Evolutionary conservation across 1,284 basidiomycete genomes (phyloP).

Genomic region (Austropuccinia psidii): DNA sequence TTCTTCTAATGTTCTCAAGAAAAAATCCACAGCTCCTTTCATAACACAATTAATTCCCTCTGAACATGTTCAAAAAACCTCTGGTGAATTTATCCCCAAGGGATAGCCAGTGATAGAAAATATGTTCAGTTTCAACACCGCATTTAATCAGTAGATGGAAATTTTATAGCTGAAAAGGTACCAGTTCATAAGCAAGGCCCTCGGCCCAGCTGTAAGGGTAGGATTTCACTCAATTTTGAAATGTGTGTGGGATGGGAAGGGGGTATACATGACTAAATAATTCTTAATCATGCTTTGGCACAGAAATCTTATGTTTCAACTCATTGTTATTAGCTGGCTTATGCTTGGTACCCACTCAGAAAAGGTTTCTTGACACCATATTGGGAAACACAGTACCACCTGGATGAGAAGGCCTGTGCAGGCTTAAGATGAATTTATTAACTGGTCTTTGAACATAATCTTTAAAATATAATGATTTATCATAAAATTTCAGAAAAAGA

Average conservation of each 20-base stretch:
- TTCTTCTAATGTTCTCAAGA: too few species aligned
- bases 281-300: constrained; percentile 44
- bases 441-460: too few species aligned
- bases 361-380: constrained; percentile 45
- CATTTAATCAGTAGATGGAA: constrained; percentile 46
- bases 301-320: constrained; percentile 42
- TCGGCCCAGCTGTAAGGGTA: constrained; percentile 45
- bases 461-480: too few species aligned
- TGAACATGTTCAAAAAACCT: too few species aligned
- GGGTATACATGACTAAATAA: constrained; percentile 45
- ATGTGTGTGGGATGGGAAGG: constrained; percentile 49
- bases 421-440: too few species aligned
- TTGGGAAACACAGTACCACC: constrained; percentile 47
- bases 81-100: too few species aligned
- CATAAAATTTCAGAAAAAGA: too few species aligned
- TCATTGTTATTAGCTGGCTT: background rate
- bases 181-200: constrained; percentile 37
- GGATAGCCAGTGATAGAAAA: too few species aligned
- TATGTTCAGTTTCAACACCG: constrained; percentile 45
- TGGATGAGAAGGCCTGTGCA: too few species aligned
- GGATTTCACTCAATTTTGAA: constrained; percentile 44
- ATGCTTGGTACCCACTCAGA: background rate
- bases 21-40: too few species aligned
- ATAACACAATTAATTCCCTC: too few species aligned
- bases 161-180: constrained; percentile 42